These are phyloP conservation scores for Ceratocystis diversiconidia DNA, from an alignment of 2,329 filamentous ascomycete species.

Conservation along the genomic window DNA sequence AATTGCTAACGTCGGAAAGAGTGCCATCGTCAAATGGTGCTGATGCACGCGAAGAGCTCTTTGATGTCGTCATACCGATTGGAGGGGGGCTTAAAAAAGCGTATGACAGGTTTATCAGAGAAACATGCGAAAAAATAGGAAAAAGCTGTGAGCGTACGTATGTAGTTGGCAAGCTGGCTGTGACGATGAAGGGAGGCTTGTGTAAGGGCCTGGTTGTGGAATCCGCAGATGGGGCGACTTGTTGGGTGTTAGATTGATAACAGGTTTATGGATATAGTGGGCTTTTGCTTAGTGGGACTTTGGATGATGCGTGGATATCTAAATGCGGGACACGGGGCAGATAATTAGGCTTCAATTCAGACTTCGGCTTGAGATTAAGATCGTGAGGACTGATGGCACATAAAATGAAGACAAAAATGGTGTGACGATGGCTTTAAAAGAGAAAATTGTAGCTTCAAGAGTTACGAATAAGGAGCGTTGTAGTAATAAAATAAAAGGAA, in stretches of 20 bases:
- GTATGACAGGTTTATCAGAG: not conserved
- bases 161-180: not conserved
- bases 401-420: not conserved
- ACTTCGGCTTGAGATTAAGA: not conserved
- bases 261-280: not conserved
- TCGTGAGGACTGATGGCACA: not conserved
- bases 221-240: not conserved
- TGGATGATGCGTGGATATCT: not conserved
- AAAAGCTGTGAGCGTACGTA: not conserved
- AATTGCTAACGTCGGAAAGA: slow-evolving; percentile 62
- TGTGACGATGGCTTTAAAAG: not conserved
- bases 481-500: not conserved
- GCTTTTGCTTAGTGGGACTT: not conserved
- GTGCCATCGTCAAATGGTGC: slow-evolving; percentile 61
- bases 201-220: not conserved
- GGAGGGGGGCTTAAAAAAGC: not conserved
- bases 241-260: not conserved
- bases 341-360: not conserved
- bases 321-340: not conserved
- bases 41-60: slow-evolving; percentile 77
- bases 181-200: not conserved
- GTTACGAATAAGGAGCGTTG: not conserved
- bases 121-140: not conserved
- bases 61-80: slow-evolving; percentile 59
- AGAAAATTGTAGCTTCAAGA: not conserved